Evolutionary conservation across 495 filamentous ascomycete genomes (phyloP), one percentile per base, ranked within the genome.

Genomic region (Bryoglossum gracile): DNA sequence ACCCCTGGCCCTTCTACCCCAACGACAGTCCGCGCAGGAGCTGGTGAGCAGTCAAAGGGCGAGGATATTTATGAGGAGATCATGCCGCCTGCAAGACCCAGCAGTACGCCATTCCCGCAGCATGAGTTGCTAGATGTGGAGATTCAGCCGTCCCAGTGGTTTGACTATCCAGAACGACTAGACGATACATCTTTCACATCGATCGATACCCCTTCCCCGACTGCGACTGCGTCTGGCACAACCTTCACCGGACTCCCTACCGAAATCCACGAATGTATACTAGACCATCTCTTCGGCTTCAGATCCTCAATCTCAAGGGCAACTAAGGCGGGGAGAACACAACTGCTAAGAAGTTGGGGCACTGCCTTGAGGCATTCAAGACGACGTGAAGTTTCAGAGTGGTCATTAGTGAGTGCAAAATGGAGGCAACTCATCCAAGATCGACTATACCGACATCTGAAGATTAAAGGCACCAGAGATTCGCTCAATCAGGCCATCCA

Each of bases 391-490:
- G 67, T 86, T 4, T 81, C 81, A 2, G 77, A 82, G 40, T 55
- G 86, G 33, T 73, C 82, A n/a, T 59, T 82, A 41, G 79, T 84
- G 17, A 80, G 72, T 46, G 61, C 60, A 2, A 66, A 77, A 17
- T 86, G 82, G 82, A 73, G 79, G 50, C 61, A 70, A 8, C 56
- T 87, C 41, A 76, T 86, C 34, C 83, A 86, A 62, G 73, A 80
- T 53, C 73, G 83, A 14, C 71, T 87, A 4, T 87, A 83, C 61
- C 69, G 83, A 38, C 82, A 86, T 61, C 78, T 86, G 64, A 84
- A 85, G 63, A 66, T 87, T 54, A 84, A 86, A 60, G 83, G 80
- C 3, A 85, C 81, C 4, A 65, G 70, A n/a, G 66, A 72, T 1
- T 80, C 72, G 10, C 61, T 84, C 36, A 62, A 70, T 8, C 68